Evolutionary conservation across 176 grass and related monocot genomes (phyloP).

Genomic region (Eragrostis nindensis): DNA sequence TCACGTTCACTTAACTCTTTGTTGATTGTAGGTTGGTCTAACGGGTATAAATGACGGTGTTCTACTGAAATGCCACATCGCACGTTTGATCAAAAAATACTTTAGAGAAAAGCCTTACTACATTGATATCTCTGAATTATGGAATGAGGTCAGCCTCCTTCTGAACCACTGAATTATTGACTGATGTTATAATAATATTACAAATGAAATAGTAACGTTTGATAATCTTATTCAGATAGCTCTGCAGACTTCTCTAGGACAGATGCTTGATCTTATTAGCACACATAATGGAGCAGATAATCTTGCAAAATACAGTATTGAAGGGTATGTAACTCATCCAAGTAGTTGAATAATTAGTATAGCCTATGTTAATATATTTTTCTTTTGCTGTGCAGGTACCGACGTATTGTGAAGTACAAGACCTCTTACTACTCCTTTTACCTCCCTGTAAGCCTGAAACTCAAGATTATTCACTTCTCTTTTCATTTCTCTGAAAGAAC

Average conservation of each 20-base stretch:
- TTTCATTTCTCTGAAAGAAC: background rate
- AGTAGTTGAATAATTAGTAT: background rate
- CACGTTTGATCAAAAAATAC: slow-evolving; percentile 44
- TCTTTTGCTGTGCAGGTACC: slow-evolving; percentile 45
- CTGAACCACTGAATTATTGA: background rate
- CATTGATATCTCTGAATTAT: slow-evolving; percentile 51
- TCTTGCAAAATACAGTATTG: slow-evolving; percentile 53
- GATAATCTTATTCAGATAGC: slow-evolving; percentile 36
- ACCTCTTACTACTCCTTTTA: slow-evolving; percentile 73
- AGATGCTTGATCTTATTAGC: slow-evolving; percentile 67
- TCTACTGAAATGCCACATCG: slow-evolving; percentile 55
- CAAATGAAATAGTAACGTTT: slow-evolving; percentile 1
- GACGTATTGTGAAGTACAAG: slow-evolving; percentile 66
- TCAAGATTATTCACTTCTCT: background rate
- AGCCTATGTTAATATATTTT: background rate
- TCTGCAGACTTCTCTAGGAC: slow-evolving; percentile 60
- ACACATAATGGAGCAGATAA: slow-evolving; percentile 47
- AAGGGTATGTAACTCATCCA: slow-evolving; percentile 45
- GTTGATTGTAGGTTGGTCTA: slow-evolving; percentile 52
- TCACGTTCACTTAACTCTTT: background rate
- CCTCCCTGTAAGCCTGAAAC: slow-evolving; percentile 54
- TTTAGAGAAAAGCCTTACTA: slow-evolving; percentile 56
- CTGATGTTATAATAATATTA: background rate
- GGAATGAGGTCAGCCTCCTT: slow-evolving; percentile 42
- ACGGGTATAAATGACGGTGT: slow-evolving; percentile 62